A percentile compares a stretch with the other conserved stretches of the same genome.
Evolutionary conservation across 768 basidiomycete species (phyloP).

Genomic region (Mrakia blollopis): DNA sequence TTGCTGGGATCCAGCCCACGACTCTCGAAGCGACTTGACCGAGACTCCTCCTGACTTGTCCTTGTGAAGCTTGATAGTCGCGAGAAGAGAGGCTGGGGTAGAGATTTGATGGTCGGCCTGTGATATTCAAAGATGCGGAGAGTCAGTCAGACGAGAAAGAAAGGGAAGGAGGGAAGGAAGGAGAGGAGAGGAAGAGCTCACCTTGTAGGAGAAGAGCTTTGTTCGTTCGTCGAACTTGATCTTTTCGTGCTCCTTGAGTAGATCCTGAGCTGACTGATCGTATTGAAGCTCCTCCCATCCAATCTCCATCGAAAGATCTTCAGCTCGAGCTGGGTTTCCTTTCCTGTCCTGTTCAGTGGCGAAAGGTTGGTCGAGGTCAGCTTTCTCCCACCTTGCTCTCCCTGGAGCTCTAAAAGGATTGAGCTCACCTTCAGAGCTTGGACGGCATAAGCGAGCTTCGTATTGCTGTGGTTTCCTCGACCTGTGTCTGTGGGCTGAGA

Average conservation of each 20-base stretch:
- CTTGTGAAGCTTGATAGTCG: conserved; percentile 78
- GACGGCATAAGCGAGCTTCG: conserved; percentile 79
- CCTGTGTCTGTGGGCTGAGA: conserved; percentile 85
- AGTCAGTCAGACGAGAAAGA: background rate
- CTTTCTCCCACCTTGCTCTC: background rate
- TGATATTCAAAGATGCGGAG: conserved; percentile 8
- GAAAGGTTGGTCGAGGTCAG: background rate
- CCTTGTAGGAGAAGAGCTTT: conserved; percentile 79
- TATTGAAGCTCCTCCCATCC: conserved; percentile 66
- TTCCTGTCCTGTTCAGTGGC: conserved; percentile 23
- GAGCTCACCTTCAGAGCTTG: conserved; percentile 66
- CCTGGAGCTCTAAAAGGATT: background rate
- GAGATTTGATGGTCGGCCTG: conserved; percentile 83
- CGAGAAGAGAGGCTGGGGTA: conserved; percentile 74
- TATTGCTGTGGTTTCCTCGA: conserved; percentile 73
- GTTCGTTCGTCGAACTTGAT: conserved; percentile 77
- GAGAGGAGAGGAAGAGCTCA: conserved; percentile 38
- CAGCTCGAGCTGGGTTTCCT: conserved; percentile 70
- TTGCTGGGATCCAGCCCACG: conserved; percentile 79
- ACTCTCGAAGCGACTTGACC: conserved; percentile 77
- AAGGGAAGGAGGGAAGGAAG: conserved; percentile 22
- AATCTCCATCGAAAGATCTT: conserved; percentile 78
- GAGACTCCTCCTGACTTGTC: conserved; percentile 78
- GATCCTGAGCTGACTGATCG: conserved; percentile 65
- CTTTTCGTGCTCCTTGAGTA: conserved; percentile 74